Evolutionary conservation across 2,329 filamentous ascomycete species (phyloP), one percentile per base, ranked within the genome.

Genomic region (Penicillium concentricum): DNA sequence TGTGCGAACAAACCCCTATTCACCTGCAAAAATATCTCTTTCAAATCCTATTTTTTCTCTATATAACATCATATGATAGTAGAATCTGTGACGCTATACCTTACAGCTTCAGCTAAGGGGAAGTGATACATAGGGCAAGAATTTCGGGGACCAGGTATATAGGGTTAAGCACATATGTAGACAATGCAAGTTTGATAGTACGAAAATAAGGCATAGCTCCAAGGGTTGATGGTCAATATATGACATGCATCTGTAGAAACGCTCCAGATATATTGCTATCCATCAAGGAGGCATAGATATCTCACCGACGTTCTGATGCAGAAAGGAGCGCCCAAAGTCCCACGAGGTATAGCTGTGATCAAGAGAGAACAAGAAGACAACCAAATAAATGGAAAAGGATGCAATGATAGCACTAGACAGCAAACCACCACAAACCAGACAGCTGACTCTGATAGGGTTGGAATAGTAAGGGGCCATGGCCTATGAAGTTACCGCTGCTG

Each of bases 211-310:
- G 8, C n/a, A 16, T 4, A 32, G 8, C 4, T 22, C 3, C 10
- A 32, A 32, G 3, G 2, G 5, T 13, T 2, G 30, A 13, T 42
- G 22, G 5, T 16, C 10, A 18, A 20, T 16, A 38, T 12, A n/a
- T 5, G 5, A 49, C 12, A 30, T 32, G 26, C n/a, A 44, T 13
- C 28, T n/a, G 32, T 13, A 48, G 34, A 30, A 45, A n/a, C 9
- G n/a, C 34, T 28, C 13, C n/a, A 38, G 26, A 15, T 20, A 38
- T 16, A 49, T 47, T 44, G 20, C 12, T 51, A 15, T 13, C 32
- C 39, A 42, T 45, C 44, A 55, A 50, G 51, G 44, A 52, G 50
- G 58, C 48, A 60, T 54, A 54, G 42, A 49, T 50, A 38, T 53
- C 38, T 22, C 22, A 37, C 10, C 30, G 49, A 54, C 35, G 49